Evolutionary conservation across 1,284 basidiomycete genomes (phyloP), one percentile per base, ranked within the genome.

Genomic region (Ganoderma lingzhi): DNA sequence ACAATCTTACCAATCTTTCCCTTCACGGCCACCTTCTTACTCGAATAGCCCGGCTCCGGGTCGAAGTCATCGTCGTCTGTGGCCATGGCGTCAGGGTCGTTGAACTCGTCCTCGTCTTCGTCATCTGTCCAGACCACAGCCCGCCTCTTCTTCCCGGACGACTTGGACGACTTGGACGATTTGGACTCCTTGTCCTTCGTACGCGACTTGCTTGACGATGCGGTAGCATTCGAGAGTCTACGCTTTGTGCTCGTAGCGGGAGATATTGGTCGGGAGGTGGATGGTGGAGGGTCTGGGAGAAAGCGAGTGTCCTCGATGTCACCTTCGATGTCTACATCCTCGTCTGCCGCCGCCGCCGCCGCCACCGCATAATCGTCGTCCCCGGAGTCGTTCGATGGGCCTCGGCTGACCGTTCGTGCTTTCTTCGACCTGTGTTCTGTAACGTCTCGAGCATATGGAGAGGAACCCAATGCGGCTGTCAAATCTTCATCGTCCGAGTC

Each of bases 41-140:
- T 60, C 17, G 66, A 39, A n/a, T 64, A 62, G 37, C 65, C 72
- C 3, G 73, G 67, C 72, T 82, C 74, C 44, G 65, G 67, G 32
- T 75, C 44, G 67, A 76, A 74, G 58, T 74, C 73, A 19, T 77
- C 76, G 10, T 74, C 73, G 48, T 77, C 74, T 19, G 72, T 67
- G 17, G 67, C 51, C 14, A 70, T 63, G 14, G 66, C 68, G 23
- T 66, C 68, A 1, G 65, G 68, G 19, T 73, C 71, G 23, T 69
- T 62, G 56, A 70, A 71, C 37, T 73, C 71, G 17, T 71, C 66
- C 14, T 71, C 66, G 42, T 76, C 75, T 37, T 75, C 73, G 63
- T 78, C 76, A 63, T 78, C 76, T 6, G 76, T 73, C 70, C 71
- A 75, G 4, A 76, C 75, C 35, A 77, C 72, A 30, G 66, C 62